Evolutionary conservation across 2,329 filamentous ascomycete genomes (phyloP), one percentile per base, ranked within the genome.

Genomic region (Plenodomus lindquistii): DNA sequence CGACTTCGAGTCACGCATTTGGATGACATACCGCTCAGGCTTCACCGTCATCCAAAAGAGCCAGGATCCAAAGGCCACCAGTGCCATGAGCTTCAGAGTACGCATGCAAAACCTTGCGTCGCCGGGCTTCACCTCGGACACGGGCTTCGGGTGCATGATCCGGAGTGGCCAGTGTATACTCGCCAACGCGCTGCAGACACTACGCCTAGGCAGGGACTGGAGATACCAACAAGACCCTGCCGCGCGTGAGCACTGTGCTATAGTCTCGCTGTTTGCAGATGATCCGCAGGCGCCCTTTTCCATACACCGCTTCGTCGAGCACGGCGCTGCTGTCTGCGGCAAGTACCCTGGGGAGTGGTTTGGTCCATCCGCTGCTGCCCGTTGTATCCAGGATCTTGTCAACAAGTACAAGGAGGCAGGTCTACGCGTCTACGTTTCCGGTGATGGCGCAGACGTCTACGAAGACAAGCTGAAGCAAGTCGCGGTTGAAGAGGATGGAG

Each of bases 101-200:
- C 86, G 91, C 42, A 78, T 97, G 59, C 88, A 91, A 65, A 92
- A 81, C 44, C 88, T 97, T 5, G 90, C 96, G 40, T 84, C 89
- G 48, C 80, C 81, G 20, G 91, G 89, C 4, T 99, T 97, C 73
- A 88, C 90, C 10, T 93, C 91, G 2, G 94, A 99, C 70, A 92
- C 90, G 9, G 94, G 94, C 42, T 99, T 95, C 91, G 94, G 94
- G 0, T 99, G 94, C 68, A 99, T 99, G 94, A 97, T 99, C 62
- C 81, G 94, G 50, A 97, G 93, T 5, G 94, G 94, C 3, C 94
- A 99, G 76, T 93, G 90, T 65, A 79, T 99, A 20, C 78, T 99
- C 36, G 93, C 93, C 37, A 99, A 97, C 72, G 82, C 93, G 1
- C 79, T 97, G 62, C 75, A 84, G 16, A 81, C 88, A 46, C 76